Conservation (phyloP, 2,329 filamentous ascomycete species). For the Rutstroemia sp. region DNA sequence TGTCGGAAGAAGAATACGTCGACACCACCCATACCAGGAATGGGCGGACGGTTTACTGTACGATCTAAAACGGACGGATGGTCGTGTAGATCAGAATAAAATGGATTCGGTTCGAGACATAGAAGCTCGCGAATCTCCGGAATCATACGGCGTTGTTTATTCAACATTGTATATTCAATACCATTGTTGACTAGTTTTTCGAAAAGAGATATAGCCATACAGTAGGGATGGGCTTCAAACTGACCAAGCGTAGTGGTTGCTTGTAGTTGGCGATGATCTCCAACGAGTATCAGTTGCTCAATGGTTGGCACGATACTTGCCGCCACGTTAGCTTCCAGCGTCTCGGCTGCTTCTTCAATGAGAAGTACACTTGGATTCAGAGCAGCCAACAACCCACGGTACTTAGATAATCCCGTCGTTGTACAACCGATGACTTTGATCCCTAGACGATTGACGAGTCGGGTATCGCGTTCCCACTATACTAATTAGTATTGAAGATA, state of each 20-base stretch:
- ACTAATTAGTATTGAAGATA: neutral
- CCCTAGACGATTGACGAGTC: constrained; percentile 55
- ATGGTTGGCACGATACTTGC: constrained; percentile 54
- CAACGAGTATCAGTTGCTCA: constrained; percentile 59
- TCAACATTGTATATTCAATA: constrained; percentile 47
- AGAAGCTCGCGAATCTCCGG: constrained; percentile 57
- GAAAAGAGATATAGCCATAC: constrained; percentile 59
- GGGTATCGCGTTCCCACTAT: constrained; percentile 16
- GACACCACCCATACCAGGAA: constrained; percentile 55
- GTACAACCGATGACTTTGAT: constrained; percentile 38
- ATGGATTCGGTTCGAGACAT: constrained; percentile 35
- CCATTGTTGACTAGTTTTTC: constrained; percentile 56
- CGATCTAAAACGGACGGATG: constrained; percentile 46
- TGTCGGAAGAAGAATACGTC: constrained; percentile 59
- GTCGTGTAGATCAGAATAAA: constrained; percentile 53
- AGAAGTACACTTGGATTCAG: constrained; percentile 54
- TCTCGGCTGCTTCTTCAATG: constrained; percentile 65
- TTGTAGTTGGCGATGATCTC: constrained; percentile 62
- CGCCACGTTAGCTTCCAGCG: constrained; percentile 45
- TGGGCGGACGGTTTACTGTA: constrained; percentile 42
- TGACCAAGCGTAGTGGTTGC: constrained; percentile 50
- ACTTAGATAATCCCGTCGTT: constrained; percentile 63
- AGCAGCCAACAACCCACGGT: constrained; percentile 53
- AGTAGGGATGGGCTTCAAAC: constrained; percentile 49
- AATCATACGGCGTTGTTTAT: constrained; percentile 60